Base-by-base conservation (phyloP, 257 asterid genomes). In the Capsicum chinense region DNA sequence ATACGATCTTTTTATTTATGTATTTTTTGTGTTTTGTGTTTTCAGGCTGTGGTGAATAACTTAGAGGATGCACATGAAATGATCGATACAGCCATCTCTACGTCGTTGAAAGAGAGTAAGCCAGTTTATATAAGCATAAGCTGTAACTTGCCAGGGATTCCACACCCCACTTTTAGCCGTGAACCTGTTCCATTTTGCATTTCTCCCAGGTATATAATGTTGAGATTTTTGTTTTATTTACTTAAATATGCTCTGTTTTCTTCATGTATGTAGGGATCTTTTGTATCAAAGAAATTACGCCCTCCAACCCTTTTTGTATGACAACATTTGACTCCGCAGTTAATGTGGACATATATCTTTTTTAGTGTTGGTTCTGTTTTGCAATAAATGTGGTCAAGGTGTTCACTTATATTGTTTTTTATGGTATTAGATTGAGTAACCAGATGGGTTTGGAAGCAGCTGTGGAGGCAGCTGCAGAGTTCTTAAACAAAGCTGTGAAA, bases 41-140 rank as follows among this genome's bases (percentile, higher is more conserved):
- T 71, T 33, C 88, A 92, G 95, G 94, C 93, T 2, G 93, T 91
- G 68, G 89, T 92, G 21, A 85, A 86, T 82, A 83, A 91, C 83
- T 83, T 92, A 87, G 95, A 92, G 4, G 95, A 92, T 86, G 95
- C 95, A 9, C 95, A 92, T 85, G 94, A 92, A 76, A 21, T 86
- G 89, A 92, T 92, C 9, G 95, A 92, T 66, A 91, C 92, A 0
- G 94, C 95, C 2, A 91, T 92, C 47, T 87, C 95, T 9, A 92
- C 94, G 1, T 92, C 95, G 56, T 79, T 91, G 88, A 92, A 92
- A 82, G 95, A 92, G 80, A 88, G 95, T 47, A 92, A 91, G 87
- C 95, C 95, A 1, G 95, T 83, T 39, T 92, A 91, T 80, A 88
- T 92, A 56, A 92, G 92, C 89, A 88, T 92, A 60, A 79, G 93